Conservation (phyloP, 2,329 filamentous ascomycete genomes). For the Aureobasidium pullulans region DNA sequence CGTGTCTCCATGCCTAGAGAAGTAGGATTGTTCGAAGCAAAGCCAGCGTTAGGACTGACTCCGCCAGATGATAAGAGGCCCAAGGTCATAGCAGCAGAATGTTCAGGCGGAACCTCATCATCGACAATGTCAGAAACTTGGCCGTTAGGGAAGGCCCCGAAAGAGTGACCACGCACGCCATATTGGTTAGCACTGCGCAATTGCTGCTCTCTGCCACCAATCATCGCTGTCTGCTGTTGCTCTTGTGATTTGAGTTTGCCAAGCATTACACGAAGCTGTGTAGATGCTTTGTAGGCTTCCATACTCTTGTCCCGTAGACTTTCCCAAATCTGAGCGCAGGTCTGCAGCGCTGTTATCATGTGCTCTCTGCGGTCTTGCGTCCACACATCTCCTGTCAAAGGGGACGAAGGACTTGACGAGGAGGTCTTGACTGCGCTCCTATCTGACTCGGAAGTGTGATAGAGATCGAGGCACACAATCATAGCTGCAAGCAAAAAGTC, state of each 20-base stretch:
- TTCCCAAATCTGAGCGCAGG: slow-evolving; percentile 72
- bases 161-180: slow-evolving; percentile 13
- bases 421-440: slow-evolving; percentile 27
- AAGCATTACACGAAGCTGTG: slow-evolving; percentile 76
- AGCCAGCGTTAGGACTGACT: slow-evolving; percentile 42
- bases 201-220: slow-evolving; percentile 12
- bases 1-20: slow-evolving; percentile 18
- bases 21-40: slow-evolving; percentile 3
- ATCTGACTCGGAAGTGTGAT: slow-evolving; percentile 53
- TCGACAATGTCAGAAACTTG: slow-evolving; percentile 34
- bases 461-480: slow-evolving; percentile 74
- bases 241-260: slow-evolving; percentile 59
- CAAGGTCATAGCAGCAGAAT: slow-evolving; percentile 62
- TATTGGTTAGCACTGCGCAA: background rate
- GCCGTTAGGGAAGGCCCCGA: slow-evolving; percentile 27
- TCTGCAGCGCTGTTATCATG: slow-evolving; percentile 69
- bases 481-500: slow-evolving; percentile 84
- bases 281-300: slow-evolving; percentile 82
- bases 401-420: slow-evolving; percentile 17
- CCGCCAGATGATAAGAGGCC: slow-evolving; percentile 59
- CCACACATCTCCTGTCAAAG: slow-evolving; percentile 30
- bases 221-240: slow-evolving; percentile 17
- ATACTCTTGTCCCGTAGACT: slow-evolving; percentile 69
- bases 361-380: slow-evolving; percentile 51
- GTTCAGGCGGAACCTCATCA: slow-evolving; percentile 53